Evolutionary conservation across 768 basidiomycete genomes (phyloP).

Genomic region (Coprinellus aureogranulatus): DNA sequence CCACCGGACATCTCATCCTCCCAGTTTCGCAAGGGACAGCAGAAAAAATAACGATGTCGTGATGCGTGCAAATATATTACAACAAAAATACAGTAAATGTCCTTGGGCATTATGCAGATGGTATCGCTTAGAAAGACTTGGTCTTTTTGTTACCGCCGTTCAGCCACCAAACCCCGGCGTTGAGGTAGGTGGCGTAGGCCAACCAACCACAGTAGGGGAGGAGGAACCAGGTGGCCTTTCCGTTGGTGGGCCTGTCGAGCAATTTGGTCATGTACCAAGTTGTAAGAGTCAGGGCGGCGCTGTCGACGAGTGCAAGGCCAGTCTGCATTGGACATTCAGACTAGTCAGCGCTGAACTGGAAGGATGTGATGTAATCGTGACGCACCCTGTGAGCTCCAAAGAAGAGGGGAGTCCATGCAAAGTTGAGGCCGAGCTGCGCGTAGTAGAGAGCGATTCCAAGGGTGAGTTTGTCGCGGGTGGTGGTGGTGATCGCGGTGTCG

Average conservation of each 20-base stretch:
- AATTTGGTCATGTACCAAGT: constrained; percentile 59
- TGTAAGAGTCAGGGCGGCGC: constrained; percentile 48
- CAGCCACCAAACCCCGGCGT: constrained; percentile 61
- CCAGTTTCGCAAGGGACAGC: too few species aligned
- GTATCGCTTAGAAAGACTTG: background rate
- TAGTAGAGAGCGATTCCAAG: constrained; percentile 58
- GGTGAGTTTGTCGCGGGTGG: constrained; percentile 41
- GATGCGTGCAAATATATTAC: constrained; percentile 1
- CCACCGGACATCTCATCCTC: too few species aligned
- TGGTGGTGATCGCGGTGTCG: constrained; percentile 40
- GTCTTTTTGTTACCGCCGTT: constrained; percentile 26
- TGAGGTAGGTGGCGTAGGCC: constrained; percentile 64
- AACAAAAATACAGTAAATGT: background rate
- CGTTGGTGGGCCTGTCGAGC: constrained; percentile 44
- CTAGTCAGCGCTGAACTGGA: background rate
- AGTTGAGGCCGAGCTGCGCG: constrained; percentile 56
- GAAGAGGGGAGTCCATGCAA: constrained; percentile 64
- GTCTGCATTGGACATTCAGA: constrained; percentile 39
- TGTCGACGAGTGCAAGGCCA: constrained; percentile 54
- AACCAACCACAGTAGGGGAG: constrained; percentile 69
- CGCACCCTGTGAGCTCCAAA: constrained; percentile 49
- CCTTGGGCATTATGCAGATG: background rate
- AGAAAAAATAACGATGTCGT: too few species aligned
- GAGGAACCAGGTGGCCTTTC: constrained; percentile 53
- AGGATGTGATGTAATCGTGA: background rate